Evolutionary conservation across 2,329 filamentous ascomycete genomes (phyloP).

Genomic region (Emericellopsis cladophorae): DNA sequence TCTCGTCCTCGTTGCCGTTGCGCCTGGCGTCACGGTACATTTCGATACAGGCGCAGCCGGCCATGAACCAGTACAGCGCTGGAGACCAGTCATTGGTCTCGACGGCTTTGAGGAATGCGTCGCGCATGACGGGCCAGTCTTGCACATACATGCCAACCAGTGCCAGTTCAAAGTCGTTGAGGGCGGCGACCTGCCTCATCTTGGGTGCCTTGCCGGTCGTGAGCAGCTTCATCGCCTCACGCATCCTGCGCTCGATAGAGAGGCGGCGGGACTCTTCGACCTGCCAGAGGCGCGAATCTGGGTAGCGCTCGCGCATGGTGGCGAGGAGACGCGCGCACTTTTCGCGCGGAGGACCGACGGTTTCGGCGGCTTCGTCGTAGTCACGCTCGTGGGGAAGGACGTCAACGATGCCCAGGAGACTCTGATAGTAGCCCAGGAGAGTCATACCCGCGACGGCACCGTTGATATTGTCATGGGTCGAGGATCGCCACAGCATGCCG

Average conservation of each 20-base stretch:
- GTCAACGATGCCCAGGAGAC: conserved; percentile 73
- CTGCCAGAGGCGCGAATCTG: conserved; percentile 72
- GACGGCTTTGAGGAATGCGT: conserved; percentile 61
- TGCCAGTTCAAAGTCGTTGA: conserved; percentile 76
- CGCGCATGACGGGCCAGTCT: conserved; percentile 60
- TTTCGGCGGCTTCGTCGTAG: conserved; percentile 38
- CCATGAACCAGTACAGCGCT: conserved; percentile 79
- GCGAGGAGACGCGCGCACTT: conserved; percentile 55
- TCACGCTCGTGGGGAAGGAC: conserved; percentile 57
- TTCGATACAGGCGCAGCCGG: conserved; percentile 66
- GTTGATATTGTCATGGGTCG: conserved; percentile 76
- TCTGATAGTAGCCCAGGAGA: conserved; percentile 79
- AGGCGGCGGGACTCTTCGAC: conserved; percentile 76
- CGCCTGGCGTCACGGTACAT: conserved; percentile 53
- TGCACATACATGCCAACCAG: conserved; percentile 70
- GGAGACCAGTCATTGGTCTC: conserved; percentile 87
- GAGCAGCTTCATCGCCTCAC: conserved; percentile 55
- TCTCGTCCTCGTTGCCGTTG: conserved; percentile 25
- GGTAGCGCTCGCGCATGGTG: conserved; percentile 67
- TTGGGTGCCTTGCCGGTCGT: conserved; percentile 46
- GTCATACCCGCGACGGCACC: conserved; percentile 80
- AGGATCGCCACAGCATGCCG: conserved; percentile 80
- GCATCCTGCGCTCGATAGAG: conserved; percentile 52
- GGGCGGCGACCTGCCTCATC: conserved; percentile 78
- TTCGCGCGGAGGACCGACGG: conserved; percentile 59